phyloP scores from a whole-genome alignment of 495 filamentous ascomycete species.

The Tuber microsphaerosporum region DNA sequence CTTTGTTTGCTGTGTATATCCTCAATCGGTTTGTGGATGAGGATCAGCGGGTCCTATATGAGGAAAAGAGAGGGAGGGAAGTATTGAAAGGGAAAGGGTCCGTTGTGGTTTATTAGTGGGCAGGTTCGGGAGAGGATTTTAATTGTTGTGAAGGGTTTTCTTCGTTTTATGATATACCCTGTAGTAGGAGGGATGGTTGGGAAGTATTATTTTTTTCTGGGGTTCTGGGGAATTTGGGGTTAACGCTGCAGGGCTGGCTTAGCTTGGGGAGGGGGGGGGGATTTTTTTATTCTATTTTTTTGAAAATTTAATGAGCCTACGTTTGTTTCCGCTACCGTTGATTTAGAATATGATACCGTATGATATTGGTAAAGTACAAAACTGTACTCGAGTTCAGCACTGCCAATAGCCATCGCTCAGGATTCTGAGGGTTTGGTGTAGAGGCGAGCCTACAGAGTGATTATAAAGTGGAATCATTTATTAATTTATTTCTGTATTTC shows the following conservation, averaged over 20 bases:
- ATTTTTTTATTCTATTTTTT: too few relatives aligned
- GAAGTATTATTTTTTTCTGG: background rate
- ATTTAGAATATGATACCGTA: background rate
- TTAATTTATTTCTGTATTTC: background rate
- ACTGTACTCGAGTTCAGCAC: background rate
- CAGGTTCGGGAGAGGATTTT: background rate
- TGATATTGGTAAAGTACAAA: background rate
- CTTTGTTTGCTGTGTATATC: slow-evolving; percentile 1
- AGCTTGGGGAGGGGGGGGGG: background rate
- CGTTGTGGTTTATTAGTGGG: background rate
- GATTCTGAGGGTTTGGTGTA: background rate
- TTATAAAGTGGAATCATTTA: background rate
- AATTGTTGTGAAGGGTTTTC: background rate
- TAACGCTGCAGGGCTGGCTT: background rate
- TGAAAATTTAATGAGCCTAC: background rate
- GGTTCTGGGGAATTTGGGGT: background rate
- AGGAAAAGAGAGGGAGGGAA: background rate
- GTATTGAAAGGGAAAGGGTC: background rate
- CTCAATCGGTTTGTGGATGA: background rate
- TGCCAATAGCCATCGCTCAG: background rate
- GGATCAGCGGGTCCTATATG: background rate
- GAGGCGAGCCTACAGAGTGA: background rate
- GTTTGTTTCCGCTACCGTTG: background rate
- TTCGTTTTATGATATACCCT: background rate
- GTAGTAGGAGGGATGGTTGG: background rate